These are phyloP conservation scores for Dryas drummondii DNA, from an alignment of 306 rosid species.

Conservation along the genomic window DNA sequence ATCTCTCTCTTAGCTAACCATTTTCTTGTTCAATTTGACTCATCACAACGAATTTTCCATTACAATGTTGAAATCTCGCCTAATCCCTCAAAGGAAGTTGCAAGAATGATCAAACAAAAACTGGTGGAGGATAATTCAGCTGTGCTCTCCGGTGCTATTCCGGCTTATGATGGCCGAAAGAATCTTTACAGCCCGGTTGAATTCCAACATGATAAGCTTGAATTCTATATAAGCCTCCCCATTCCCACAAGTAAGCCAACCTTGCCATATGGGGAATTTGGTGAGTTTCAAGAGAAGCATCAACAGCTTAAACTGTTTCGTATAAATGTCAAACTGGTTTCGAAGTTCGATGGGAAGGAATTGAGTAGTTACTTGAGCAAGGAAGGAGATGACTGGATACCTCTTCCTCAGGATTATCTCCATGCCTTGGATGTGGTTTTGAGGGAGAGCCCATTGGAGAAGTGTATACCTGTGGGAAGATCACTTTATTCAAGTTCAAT, in stretches of 20 bases:
- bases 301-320: constrained; percentile 65
- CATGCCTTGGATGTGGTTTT: constrained; percentile 94
- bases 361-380: constrained; percentile 67
- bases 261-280: constrained; percentile 39
- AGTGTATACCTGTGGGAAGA: constrained; percentile 77
- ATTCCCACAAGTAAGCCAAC: constrained; percentile 45
- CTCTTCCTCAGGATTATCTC: constrained; percentile 94
- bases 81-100: constrained; percentile 77
- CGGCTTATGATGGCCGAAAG: constrained; percentile 88
- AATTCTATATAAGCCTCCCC: constrained; percentile 77
- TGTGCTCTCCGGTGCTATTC: constrained; percentile 69
- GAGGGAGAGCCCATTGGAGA: constrained; percentile 84
- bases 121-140: constrained; percentile 58
- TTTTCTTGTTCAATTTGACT: constrained; percentile 74
- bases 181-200: constrained; percentile 87
- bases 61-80: constrained; percentile 96
- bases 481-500: constrained; percentile 75
- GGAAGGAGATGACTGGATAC: constrained; percentile 80
- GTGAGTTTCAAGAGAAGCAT: constrained; percentile 41
- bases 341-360: constrained; percentile 74
- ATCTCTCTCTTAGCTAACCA: constrained; percentile 91
- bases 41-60: constrained; percentile 69
- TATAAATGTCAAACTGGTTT: constrained; percentile 71
- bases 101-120: constrained; percentile 77
- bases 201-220: constrained; percentile 79